Base-by-base conservation (phyloP, 2,329 filamentous ascomycete species). In the Ascochyta viciae-villosae region DNA sequence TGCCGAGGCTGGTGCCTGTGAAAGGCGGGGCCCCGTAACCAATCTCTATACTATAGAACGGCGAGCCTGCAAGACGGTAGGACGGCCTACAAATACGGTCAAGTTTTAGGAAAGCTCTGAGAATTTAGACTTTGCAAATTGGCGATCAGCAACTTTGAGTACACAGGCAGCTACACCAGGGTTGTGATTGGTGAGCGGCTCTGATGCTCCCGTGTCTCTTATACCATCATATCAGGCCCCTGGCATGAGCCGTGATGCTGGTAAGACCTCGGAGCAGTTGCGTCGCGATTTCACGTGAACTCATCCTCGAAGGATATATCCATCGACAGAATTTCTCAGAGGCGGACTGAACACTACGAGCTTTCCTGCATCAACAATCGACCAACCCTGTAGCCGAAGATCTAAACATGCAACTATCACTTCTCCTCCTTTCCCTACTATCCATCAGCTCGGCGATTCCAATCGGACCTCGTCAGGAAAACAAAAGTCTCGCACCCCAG, bases 1-100 rank as follows among this genome's bases (percentile, higher is more conserved):
- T 58, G 50, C 54, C 54, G 50, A 54, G 54, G 50, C 50, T 27
- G 33, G 37, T 29, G 42, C 50, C 31, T 38, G 46, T 54, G 50
- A 58, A 58, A 54, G 54, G 54, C 50, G 54, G 54, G 54, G 50
- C 54, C 54, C 54, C 54, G 54, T 44, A 39, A 42, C 1, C 29
- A 7, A 34, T 50, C 45, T 19, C 22, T 43, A 35, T 45, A 15
- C 16, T 31, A 10, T 26, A 33, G 12, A 50, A 33, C 35, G 10
- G 19, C 26, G 2, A 16, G 23, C 19, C 23, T 22, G 34, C 26
- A 44, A 43, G 33, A 19, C 24, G 26, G 16, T 19, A 38, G 39
- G 38, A 35, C 6, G 22, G 12, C 3, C 3, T 23, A 19, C 39
- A 7, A 15, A 44, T 23, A 1, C 9, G 22, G 39, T 6, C n/a